Conservation (phyloP, 345 rosid species). For the Adansonia digitata region DNA sequence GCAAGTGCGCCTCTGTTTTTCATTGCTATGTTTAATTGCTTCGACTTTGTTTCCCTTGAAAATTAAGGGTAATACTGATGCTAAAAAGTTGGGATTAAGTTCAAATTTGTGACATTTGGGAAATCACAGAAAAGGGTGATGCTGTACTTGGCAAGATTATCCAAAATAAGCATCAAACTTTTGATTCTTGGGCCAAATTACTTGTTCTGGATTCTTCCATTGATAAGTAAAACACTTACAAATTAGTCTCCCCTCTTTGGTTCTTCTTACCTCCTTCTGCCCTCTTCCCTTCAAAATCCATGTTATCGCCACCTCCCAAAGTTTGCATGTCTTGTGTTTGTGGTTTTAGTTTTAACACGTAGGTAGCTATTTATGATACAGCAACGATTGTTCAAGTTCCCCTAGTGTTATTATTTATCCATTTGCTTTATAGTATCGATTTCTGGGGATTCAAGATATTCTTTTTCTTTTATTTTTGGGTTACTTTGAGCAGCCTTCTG, state of each 20-base stretch:
- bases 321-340: not conserved
- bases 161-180: not conserved
- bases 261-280: not conserved
- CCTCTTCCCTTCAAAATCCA: not conserved
- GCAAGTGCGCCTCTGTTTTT: not conserved
- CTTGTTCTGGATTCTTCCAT: not conserved
- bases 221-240: not conserved
- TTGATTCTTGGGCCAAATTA: not conserved
- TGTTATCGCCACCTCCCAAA: not conserved
- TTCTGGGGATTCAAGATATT: slow-evolving; percentile 10
- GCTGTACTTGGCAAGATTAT: not conserved
- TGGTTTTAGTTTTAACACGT: not conserved
- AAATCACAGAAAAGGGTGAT: not conserved
- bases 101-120: not conserved
- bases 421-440: not conserved
- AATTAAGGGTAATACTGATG: not conserved
- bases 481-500: slow-evolving; percentile 45
- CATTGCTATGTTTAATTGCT: not conserved
- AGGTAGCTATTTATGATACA: not conserved
- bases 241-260: not conserved
- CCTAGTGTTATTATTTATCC: not conserved
- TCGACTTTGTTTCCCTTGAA: not conserved
- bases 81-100: not conserved
- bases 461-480: slow-evolving; percentile 2
- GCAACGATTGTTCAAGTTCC: not conserved